Base-by-base conservation (phyloP, 164 flowering plant genomes). In the Vitis vinifera region DNA sequence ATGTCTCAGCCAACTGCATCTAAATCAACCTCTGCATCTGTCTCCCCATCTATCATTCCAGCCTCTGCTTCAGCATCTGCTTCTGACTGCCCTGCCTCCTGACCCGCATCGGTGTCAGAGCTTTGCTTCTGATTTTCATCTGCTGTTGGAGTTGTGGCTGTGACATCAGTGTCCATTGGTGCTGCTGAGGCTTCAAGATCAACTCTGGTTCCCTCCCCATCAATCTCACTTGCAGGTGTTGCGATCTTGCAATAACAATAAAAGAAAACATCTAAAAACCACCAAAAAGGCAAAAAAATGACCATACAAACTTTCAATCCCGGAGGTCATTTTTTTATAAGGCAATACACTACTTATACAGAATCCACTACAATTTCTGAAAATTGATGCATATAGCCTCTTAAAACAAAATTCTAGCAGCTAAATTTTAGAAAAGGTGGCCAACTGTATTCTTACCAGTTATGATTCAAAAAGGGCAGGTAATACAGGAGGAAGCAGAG, bases 101-200 rank as follows among this genome's bases (percentile, higher is more conserved):
- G 89, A 68, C 83, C 88, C 17, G 31, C 73, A 51, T 85, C 93
- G 23, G 83, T 77, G 60, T 87, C 92, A 5, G 92, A 76, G 71
- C 86, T 84, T 58, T 83, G 88, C 72, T 88, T 87, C 68, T 87
- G 86, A 55, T 76, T 65, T n/a, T 86, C 96, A 12, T 91, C 96
- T 1, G 87, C 89, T 8, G 82, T 79, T 44, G 91, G 88, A 48
- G 75, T 72, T 7, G 72, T 74, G 51, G 56, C 65, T 8, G 65
- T 37, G 16, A 79, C 76, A 74, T 92, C 97, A 23, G 82, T 63
- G n/a, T 91, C 97, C 86, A 86, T 81, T 68, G 84, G 79, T 44
- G 83, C 80, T 16, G 81, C 72, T 1, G 88, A 69, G 31, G 83
- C 82, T 66, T 88, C 98, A 37, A 77, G 79, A 29, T 89, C 95